Conservation (phyloP, 331 rosid species). For the Quercus phellos region DNA sequence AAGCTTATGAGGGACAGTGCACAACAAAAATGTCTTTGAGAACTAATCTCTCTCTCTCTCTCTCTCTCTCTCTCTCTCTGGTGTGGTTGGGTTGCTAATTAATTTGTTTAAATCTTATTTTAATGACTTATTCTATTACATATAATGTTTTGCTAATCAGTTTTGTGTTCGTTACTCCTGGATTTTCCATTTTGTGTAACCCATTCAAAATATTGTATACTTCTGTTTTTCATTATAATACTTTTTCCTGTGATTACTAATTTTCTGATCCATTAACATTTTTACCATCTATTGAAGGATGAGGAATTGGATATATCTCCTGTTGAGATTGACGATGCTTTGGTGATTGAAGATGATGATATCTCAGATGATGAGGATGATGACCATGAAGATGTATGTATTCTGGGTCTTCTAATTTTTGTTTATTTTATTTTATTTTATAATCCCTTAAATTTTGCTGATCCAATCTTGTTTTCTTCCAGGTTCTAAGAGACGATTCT, state of each 20-base stretch:
- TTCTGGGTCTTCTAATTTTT: slow-evolving; percentile 2
- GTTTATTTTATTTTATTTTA: not conserved
- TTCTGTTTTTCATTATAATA: not conserved
- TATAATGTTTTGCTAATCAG: not conserved
- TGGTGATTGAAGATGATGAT: slow-evolving; percentile 95
- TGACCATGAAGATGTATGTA: slow-evolving; percentile 88
- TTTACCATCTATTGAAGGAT: slow-evolving; percentile 47
- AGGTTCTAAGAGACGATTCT: slow-evolving; percentile 91
- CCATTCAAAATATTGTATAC: not conserved
- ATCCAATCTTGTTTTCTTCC: slow-evolving; percentile 15
- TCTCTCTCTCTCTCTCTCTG: not conserved
- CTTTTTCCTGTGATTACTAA: not conserved
- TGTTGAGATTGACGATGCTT: slow-evolving; percentile 89
- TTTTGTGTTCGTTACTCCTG: not conserved
- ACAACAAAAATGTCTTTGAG: not conserved
- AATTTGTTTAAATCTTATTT: not conserved
- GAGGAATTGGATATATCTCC: slow-evolving; percentile 88
- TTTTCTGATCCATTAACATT: not conserved
- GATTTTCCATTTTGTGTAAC: not conserved
- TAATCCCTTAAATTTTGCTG: not conserved
- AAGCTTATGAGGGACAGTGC: not conserved
- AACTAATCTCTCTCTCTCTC: not conserved
- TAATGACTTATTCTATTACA: not conserved
- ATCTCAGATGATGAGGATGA: slow-evolving; percentile 96
- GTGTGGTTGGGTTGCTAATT: not conserved